Percentiles rank a stretch among this genome's conserved stretches.
phyloP scores from a whole-genome alignment of 352 stramenopile species.

The Nothophytophthora sp. region DNA sequence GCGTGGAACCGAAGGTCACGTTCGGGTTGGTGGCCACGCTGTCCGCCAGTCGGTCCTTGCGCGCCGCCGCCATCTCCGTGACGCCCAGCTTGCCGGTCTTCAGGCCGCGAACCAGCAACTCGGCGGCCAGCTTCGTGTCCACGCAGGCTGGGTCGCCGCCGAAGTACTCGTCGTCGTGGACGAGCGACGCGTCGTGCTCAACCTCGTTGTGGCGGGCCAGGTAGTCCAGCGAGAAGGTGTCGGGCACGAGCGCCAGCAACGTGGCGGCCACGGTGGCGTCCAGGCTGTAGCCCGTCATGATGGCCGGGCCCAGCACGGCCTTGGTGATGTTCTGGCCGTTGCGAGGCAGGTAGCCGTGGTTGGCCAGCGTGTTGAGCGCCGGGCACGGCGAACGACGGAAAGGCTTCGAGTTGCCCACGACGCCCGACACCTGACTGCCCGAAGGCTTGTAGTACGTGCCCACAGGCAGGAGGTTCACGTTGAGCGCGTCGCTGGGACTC shows the following conservation, averaged over 20 bases:
- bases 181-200: constrained; percentile 40
- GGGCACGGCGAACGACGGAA: constrained; percentile 39
- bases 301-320: constrained; percentile 5
- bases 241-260: constrained; percentile 25
- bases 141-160: constrained; percentile 30
- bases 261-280: constrained; percentile 18
- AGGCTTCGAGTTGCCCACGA: constrained; percentile 4
- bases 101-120: constrained; percentile 28
- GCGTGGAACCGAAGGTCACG: constrained; percentile 33
- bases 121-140: constrained; percentile 26
- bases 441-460: constrained; percentile 31
- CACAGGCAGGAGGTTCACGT: constrained; percentile 18
- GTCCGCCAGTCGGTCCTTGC: constrained; percentile 32
- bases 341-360: constrained; percentile 39
- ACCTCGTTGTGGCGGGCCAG: constrained; percentile 39
- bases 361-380: constrained; percentile 42
- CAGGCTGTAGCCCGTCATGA: constrained; percentile 31
- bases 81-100: constrained; percentile 28
- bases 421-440: constrained; percentile 17
- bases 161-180: constrained; percentile 51
- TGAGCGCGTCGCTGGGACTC: constrained; percentile 6
- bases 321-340: constrained; percentile 25
- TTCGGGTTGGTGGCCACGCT: constrained; percentile 36
- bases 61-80: constrained; percentile 26
- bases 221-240: constrained; percentile 30